Evolutionary conservation across 164 flowering plant genomes (phyloP), one percentile per base, ranked within the genome.

Genomic region (Nymphaea thermarum): DNA sequence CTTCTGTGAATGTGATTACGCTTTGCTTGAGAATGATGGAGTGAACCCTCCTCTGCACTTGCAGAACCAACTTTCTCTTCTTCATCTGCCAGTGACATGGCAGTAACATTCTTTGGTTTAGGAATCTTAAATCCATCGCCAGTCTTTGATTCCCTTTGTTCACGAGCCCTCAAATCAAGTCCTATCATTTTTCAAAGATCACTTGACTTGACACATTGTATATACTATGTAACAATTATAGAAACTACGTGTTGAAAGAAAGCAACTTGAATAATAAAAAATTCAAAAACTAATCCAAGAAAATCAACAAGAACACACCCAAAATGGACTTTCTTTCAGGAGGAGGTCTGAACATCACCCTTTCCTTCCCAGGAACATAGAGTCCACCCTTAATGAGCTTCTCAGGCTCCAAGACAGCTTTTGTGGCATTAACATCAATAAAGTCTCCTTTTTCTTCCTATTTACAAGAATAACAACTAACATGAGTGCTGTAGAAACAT

Each of bases 71-170:
- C 66, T 11, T 62, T 76, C 62, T 84, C 95, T 16, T 87, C 94
- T 66, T 88, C 98, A 70, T 85, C 88, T 8, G 82, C 42, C 36
- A 90, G 82, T 66, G 93, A 71, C 16, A 75, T 77, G 68, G 80
- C 68, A 12, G 89, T 82, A 62, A 81, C 51, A 64, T 73, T 71
- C 70, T 77, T 82, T 63, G 86, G 88, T 72, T 71, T 77, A 3
- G 96, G 96, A 18, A 85, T 86, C 78, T 88, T 94, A 70, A 91
- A 94, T 18, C 71, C 75, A 47, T 77, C 81, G 25, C 81, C 84
- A 62, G 16, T 77, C 68, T 80, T 82, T 60, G 85, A 71, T 66
- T 51, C 89, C 63, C 95, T 72, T 67, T 91, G 91, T 42, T 83
- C 88, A 72, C 25, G 66, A 7, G 96, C 95, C 63, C 86, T 86